Percentiles rank a stretch among this genome's conserved stretches.
Evolutionary conservation across 2,329 filamentous ascomycete genomes (phyloP).

Genomic region (Thielaviopsis punctulata): DNA sequence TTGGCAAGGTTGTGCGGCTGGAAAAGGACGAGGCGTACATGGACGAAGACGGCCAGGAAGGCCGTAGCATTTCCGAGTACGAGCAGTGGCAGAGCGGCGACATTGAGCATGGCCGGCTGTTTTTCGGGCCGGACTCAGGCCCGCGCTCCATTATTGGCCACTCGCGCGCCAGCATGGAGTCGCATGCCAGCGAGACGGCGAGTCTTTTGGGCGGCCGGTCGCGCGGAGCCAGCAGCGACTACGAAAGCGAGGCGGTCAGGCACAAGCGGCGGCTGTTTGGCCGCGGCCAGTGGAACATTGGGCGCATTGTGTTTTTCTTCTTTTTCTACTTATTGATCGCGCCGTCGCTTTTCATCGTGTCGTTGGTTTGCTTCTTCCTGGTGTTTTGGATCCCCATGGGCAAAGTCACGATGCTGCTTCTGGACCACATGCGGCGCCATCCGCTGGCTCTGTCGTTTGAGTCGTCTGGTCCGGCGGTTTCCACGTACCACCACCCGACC

Average conservation of each 20-base stretch:
- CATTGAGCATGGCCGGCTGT: slow-evolving; percentile 83
- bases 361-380: slow-evolving; percentile 80
- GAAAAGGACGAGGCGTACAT: slow-evolving; percentile 88
- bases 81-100: slow-evolving; percentile 98
- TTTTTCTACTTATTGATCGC: slow-evolving; percentile 91
- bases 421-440: slow-evolving; percentile 82
- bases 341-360: slow-evolving; percentile 71
- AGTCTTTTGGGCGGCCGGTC: slow-evolving; percentile 56
- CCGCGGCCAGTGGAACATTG: slow-evolving; percentile 86
- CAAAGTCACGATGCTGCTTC: slow-evolving; percentile 75
- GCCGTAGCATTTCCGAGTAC: slow-evolving; percentile 93
- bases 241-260: slow-evolving; percentile 15
- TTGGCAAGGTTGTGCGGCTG: slow-evolving; percentile 87
- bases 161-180: slow-evolving; percentile 77
- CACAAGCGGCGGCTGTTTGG: slow-evolving; percentile 77
- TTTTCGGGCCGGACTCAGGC: slow-evolving; percentile 65
- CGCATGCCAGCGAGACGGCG: slow-evolving; percentile 66
- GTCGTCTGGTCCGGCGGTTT: slow-evolving; percentile 60
- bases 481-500: slow-evolving; percentile 52
- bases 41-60: slow-evolving; percentile 88
- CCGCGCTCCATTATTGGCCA: slow-evolving; percentile 70
- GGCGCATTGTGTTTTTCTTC: slow-evolving; percentile 85
- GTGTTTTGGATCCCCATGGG: slow-evolving; percentile 99
- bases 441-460: slow-evolving; percentile 88
- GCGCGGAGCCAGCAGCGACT: slow-evolving; percentile 17